phyloP scores from a whole-genome alignment of 2,329 filamentous ascomycete species.

The Lojkania enalia region DNA sequence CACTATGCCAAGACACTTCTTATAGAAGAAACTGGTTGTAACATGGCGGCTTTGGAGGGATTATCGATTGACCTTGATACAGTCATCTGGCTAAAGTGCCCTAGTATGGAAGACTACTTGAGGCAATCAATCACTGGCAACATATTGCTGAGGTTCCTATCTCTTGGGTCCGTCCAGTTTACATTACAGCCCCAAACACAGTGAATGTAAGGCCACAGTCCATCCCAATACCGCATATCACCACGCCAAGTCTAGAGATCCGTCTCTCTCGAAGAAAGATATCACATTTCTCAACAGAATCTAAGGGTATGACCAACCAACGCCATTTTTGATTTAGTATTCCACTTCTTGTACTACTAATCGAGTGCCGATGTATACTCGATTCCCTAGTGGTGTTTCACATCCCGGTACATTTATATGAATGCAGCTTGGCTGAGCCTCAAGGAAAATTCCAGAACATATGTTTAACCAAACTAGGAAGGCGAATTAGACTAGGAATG shows the following conservation, averaged over 20 bases:
- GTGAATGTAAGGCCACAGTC: too few relatives aligned
- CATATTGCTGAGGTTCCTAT: conserved; percentile 1
- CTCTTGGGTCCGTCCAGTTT: not conserved
- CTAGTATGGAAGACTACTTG: conserved; percentile 17
- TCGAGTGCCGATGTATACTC: not conserved
- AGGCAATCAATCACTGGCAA: conserved; percentile 20
- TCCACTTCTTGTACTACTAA: not conserved
- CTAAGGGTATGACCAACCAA: too few relatives aligned
- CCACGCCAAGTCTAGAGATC: too few relatives aligned
- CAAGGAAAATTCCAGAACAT: conserved; percentile 28
- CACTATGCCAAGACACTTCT: conserved; percentile 23
- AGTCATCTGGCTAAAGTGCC: conserved; percentile 24
- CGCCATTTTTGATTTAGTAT: too few relatives aligned
- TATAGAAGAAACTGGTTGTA: conserved; percentile 28
- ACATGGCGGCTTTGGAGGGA: conserved; percentile 18
- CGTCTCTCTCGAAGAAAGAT: too few relatives aligned
- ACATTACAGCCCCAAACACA: too few relatives aligned
- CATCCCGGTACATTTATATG: conserved; percentile 27
- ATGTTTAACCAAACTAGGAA: conserved; percentile 21
- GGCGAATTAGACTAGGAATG: conserved; percentile 21
- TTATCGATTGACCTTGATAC: conserved; percentile 15
- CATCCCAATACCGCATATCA: too few relatives aligned
- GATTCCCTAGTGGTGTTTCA: conserved; percentile 19
- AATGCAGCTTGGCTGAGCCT: conserved; percentile 7
- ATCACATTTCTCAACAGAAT: too few relatives aligned